These are phyloP conservation scores for Rhodotorula mucilaginosa DNA, from an alignment of 1,284 basidiomycete genomes.

Conservation along the genomic window DNA sequence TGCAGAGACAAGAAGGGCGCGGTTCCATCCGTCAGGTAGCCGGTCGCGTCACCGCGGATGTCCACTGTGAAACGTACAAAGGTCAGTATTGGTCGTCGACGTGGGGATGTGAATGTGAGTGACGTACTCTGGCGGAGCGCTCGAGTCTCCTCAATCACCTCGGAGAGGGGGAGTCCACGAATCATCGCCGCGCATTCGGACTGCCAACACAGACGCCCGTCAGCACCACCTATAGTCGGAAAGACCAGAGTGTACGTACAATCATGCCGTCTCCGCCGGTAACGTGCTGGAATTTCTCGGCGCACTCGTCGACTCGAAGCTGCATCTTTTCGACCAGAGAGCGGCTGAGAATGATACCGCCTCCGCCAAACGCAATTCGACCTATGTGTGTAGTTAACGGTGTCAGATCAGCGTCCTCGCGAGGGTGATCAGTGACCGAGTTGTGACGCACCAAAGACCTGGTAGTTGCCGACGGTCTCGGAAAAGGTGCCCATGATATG, in stretches of 20 bases:
- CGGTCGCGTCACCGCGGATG: conserved; percentile 30
- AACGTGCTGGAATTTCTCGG: neutral
- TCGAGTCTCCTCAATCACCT: conserved; percentile 30
- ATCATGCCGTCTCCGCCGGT: conserved; percentile 40
- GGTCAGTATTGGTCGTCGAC: neutral
- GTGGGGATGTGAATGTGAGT: neutral
- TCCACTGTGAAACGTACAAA: conserved; percentile 4
- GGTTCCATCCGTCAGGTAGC: conserved; percentile 22
- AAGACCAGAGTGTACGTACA: neutral
- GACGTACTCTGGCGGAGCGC: conserved; percentile 36
- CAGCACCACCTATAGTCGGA: neutral
- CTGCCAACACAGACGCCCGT: neutral
- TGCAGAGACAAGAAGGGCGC: conserved; percentile 24
- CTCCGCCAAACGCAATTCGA: conserved; percentile 39
- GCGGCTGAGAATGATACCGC: conserved; percentile 34
- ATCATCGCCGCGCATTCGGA: conserved; percentile 37
- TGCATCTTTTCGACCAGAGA: conserved; percentile 34
- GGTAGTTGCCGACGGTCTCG: conserved; percentile 28
- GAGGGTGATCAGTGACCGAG: too few relatives aligned
- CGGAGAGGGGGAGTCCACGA: conserved; percentile 19
- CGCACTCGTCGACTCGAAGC: conserved; percentile 23
- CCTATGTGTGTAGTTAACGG: neutral
- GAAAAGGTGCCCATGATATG: conserved; percentile 32
- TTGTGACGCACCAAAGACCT: conserved; percentile 10
- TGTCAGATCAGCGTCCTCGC: too few relatives aligned